phyloP scores from a whole-genome alignment of 306 rosid genomes.

The Cercis canadensis region DNA sequence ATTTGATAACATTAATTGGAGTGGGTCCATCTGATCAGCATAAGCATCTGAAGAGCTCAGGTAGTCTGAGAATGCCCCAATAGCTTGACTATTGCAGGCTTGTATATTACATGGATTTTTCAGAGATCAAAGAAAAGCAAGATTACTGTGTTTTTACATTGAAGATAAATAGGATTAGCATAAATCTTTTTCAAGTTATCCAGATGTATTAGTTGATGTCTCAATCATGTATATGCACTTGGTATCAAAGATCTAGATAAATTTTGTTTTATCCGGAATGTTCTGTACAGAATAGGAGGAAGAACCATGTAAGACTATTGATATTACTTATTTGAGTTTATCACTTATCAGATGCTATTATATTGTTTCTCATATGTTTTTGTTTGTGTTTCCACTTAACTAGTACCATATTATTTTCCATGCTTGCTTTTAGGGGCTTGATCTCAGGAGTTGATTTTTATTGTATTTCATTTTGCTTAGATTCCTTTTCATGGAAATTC shows the following conservation, averaged over 20 bases:
- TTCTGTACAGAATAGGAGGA: constrained; percentile 54
- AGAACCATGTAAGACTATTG: constrained; percentile 23
- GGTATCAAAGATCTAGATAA: constrained; percentile 27
- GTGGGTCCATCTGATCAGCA: not conserved
- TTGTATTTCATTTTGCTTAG: no score
- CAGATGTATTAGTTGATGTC: constrained; percentile 45
- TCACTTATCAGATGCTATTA: not conserved
- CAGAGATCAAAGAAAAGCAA: constrained; percentile 39
- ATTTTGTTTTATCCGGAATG: constrained; percentile 31
- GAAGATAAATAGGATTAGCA: constrained; percentile 28
- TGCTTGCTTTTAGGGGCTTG: no score
- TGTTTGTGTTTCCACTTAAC: no score
- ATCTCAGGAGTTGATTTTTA: no score
- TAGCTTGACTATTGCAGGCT: constrained; percentile 37
- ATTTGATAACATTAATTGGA: constrained; percentile 20
- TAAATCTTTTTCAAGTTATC: constrained; percentile 29
- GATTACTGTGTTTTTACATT: constrained; percentile 28
- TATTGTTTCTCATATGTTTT: no score
- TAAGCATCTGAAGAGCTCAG: constrained; percentile 34
- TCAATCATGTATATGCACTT: constrained; percentile 36
- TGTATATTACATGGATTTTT: constrained; percentile 15
- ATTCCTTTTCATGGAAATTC: no score
- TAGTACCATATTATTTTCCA: no score
- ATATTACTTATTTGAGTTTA: constrained; percentile 4
- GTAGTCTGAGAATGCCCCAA: constrained; percentile 37